Evolutionary conservation across 441 rosid species (phyloP).

Genomic region (Pelargonium exstipulatum): DNA sequence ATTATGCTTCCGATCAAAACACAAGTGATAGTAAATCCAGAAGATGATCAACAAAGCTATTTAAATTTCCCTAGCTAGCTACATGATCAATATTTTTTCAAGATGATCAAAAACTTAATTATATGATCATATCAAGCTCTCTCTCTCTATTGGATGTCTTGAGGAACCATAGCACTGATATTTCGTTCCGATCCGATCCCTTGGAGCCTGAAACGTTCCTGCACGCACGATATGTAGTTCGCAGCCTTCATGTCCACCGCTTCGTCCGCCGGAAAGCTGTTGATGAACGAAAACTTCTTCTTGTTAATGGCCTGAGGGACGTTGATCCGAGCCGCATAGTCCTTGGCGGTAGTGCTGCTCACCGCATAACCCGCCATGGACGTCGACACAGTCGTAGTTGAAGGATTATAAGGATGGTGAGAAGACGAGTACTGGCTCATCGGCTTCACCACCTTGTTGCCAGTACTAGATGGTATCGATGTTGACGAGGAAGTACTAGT

Average conservation of each 20-base stretch:
- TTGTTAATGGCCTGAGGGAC: background rate
- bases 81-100: too few relatives aligned
- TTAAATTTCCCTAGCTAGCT: too few relatives aligned
- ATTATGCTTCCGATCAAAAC: too few relatives aligned
- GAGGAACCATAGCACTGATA: background rate
- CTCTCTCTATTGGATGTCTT: background rate
- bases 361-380: background rate
- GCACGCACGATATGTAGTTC: background rate
- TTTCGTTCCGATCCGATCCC: background rate
- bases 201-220: conserved; percentile 1
- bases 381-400: background rate
- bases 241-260: background rate
- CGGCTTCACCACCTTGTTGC: background rate
- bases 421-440: background rate
- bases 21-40: too few relatives aligned
- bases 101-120: too few relatives aligned
- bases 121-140: too few relatives aligned
- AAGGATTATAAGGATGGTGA: too few relatives aligned
- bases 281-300: background rate
- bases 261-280: background rate
- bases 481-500: background rate
- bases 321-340: background rate
- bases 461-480: background rate
- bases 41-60: too few relatives aligned
- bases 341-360: background rate